A percentile compares a stretch with the other conserved stretches of the same genome.
Evolutionary conservation across 495 filamentous ascomycete genomes (phyloP).

Genomic region (Bryoglossum gracile): DNA sequence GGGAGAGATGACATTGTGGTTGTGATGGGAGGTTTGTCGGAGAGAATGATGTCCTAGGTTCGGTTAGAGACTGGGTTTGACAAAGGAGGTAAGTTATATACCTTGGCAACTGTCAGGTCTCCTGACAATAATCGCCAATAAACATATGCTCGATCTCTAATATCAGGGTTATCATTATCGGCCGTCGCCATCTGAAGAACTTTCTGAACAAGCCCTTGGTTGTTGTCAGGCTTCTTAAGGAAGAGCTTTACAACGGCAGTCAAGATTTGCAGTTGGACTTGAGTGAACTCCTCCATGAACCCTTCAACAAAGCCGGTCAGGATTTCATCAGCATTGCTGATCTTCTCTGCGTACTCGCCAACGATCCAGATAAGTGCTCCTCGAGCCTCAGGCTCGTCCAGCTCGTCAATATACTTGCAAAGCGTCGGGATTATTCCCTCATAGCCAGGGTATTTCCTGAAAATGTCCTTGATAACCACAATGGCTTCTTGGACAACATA

Average conservation of each 20-base stretch:
- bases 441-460: conserved; percentile 95
- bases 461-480: conserved; percentile 97
- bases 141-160: conserved; percentile 93
- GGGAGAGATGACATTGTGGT: conserved; percentile 89
- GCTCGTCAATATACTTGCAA: conserved; percentile 92
- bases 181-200: conserved; percentile 87
- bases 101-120: conserved; percentile 80
- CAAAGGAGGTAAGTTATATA: conserved; percentile 27
- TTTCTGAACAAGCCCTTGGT: conserved; percentile 84
- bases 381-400: conserved; percentile 89
- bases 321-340: conserved; percentile 92
- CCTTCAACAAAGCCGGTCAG: conserved; percentile 79
- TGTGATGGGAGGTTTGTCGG: conserved; percentile 88
- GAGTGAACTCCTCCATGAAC: conserved; percentile 88
- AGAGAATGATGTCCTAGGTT: conserved; percentile 76
- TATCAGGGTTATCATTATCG: conserved; percentile 95
- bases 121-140: conserved; percentile 98
- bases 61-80: conserved; percentile 10
- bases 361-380: conserved; percentile 98
- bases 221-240: conserved; percentile 85
- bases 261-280: conserved; percentile 91
- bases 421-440: conserved; percentile 96
- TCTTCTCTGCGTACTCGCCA: conserved; percentile 97
- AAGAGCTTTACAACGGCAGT: conserved; percentile 97
- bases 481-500: conserved; percentile 98